phyloP scores from a whole-genome alignment of 345 rosid species.

The Iberis pinnata region DNA sequence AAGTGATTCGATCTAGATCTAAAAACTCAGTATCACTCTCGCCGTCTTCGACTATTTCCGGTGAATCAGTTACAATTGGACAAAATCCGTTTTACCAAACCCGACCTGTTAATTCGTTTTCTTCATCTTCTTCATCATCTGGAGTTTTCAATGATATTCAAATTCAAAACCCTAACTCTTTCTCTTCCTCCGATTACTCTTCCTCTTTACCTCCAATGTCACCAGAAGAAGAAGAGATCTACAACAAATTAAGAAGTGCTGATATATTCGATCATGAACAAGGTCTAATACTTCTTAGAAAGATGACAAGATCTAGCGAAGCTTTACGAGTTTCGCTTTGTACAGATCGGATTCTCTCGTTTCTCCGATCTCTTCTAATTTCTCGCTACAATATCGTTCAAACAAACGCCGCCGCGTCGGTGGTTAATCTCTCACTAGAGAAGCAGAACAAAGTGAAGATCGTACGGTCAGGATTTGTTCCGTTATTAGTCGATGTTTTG shows the following conservation, averaged over 20 bases:
- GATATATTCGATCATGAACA: constrained; percentile 59
- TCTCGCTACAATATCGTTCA: constrained; percentile 64
- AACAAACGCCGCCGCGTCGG: constrained; percentile 66
- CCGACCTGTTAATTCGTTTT: constrained; percentile 55
- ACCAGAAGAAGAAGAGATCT: constrained; percentile 50
- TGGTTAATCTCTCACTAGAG: constrained; percentile 74
- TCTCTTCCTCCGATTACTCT: constrained; percentile 27
- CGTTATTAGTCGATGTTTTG: constrained; percentile 52
- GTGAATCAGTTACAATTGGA: constrained; percentile 45
- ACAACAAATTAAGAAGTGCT: constrained; percentile 38
- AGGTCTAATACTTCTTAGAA: constrained; percentile 49
- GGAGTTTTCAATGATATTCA: constrained; percentile 32
- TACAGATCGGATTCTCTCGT: constrained; percentile 42
- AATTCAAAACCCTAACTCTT: constrained; percentile 26
- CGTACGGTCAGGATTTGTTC: constrained; percentile 70
- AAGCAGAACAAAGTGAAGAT: constrained; percentile 61
- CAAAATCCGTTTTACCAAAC: constrained; percentile 37
- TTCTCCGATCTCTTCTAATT: constrained; percentile 43
- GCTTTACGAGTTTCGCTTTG: constrained; percentile 49
- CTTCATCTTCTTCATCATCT: constrained; percentile 51
- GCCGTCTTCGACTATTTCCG: constrained; percentile 45
- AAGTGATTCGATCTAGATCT: constrained; percentile 28
- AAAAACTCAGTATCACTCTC: constrained; percentile 28
- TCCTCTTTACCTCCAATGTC: constrained; percentile 27
- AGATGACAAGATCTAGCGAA: constrained; percentile 48